Percentiles rank a stretch among this genome's conserved stretches.
phyloP scores from a whole-genome alignment of 139 green algal species.

The Volvox reticuliferus region DNA sequence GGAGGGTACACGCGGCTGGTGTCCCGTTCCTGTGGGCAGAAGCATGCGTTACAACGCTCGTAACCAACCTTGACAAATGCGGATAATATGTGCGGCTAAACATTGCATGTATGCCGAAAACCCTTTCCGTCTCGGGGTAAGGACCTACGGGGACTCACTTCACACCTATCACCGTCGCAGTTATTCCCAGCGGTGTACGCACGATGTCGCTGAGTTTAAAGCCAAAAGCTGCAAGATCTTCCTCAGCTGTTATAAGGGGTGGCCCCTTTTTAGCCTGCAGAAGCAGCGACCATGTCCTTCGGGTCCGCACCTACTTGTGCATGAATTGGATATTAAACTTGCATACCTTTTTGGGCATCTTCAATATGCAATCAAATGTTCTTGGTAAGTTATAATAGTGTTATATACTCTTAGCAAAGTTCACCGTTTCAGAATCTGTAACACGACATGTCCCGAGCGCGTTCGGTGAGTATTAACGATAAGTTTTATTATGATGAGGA shows the following conservation, averaged over 20 bases:
- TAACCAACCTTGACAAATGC: too few relatives aligned
- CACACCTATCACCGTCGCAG: conserved; percentile 65
- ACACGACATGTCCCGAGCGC: too few relatives aligned
- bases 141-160: conserved; percentile 51
- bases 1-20: too few relatives aligned
- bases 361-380: not conserved
- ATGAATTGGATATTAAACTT: not conserved
- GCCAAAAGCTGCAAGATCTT: conserved; percentile 60
- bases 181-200: conserved; percentile 65
- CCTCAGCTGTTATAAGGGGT: conserved; percentile 50
- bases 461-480: too few relatives aligned
- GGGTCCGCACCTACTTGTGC: not conserved
- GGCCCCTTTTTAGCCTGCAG: conserved; percentile 62
- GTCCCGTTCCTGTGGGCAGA: too few relatives aligned
- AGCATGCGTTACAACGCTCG: too few relatives aligned
- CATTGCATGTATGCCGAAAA: too few relatives aligned
- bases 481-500: too few relatives aligned
- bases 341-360: conserved; percentile 10
- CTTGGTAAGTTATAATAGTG: too few relatives aligned
- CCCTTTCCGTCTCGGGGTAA: not conserved
- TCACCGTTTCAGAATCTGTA: too few relatives aligned
- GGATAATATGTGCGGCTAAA: too few relatives aligned
- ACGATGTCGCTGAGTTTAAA: conserved; percentile 68
- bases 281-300: not conserved
- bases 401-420: too few relatives aligned